Base-by-base conservation (phyloP, 257 asterid genomes). In the Salvia rosmarinus region DNA sequence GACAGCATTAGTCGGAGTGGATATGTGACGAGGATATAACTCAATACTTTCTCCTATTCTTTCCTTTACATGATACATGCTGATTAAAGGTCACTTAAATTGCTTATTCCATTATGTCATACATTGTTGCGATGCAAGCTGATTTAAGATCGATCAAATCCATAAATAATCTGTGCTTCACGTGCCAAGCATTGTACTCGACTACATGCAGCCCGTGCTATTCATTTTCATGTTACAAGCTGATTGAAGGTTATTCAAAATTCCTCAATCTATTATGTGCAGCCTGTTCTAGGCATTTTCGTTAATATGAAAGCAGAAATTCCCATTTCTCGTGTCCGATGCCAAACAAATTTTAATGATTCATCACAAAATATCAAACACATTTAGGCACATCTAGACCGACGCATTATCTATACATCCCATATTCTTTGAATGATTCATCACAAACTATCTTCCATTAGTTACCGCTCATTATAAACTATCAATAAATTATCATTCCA, bases 11-110 rank as follows among this genome's bases (percentile, higher is more conserved):
- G 34, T 6, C 12, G 19, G 23, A 51, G 39, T 52, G 40, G 58
- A 51, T 16, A 12, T 34, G 63, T 65, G 58, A 65, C 47, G n/a
- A 23, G 37, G 52, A 52, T 68, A 51, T 35, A 35, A 68, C 46
- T 68, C 25, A 37, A 20, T 13, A 13, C 30, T 55, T 19, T 50
- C 23, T 37, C 13, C 4, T 3, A 13, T 30, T 49, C 59, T 49
- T 8, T 14, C 16, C 43, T 4, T 9, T 6, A 67, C 37, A 32
- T 39, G 44, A 39, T 9, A 19, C 20, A 12, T 52, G 58, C 59
- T 17, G 23, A 17, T 7, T 7, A 19, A 50, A 50, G 28, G 11
- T 19, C 57, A 30, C 49, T n/a, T 19, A 9, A 34, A 10, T 11
- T 32, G 5, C 49, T 50, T 19, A 35, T 20, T 67, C 46, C 46